Evolutionary conservation across 805 yeast species (phyloP).

Genomic region (Tetrapisispora pingtungensis): DNA sequence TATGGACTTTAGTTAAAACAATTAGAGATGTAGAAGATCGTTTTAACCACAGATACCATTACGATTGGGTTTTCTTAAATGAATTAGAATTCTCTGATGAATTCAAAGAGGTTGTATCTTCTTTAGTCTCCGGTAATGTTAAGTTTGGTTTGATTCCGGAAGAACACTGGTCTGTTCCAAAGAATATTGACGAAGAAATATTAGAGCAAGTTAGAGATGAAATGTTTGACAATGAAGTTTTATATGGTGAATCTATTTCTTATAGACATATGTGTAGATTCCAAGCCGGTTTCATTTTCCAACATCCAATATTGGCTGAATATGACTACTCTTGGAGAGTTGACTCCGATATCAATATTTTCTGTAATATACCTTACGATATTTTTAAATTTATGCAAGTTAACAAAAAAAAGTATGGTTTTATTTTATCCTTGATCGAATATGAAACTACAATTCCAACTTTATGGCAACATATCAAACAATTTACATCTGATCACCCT

Average conservation of each 20-base stretch:
- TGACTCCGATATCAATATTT: slow-evolving; percentile 55
- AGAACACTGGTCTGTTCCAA: slow-evolving; percentile 65
- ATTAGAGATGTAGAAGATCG: slow-evolving; percentile 56
- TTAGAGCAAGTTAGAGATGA: slow-evolving; percentile 38
- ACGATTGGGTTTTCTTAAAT: slow-evolving; percentile 75
- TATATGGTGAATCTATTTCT: slow-evolving; percentile 53
- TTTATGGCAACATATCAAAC: slow-evolving; percentile 50
- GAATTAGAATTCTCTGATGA: slow-evolving; percentile 52
- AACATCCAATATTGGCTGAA: slow-evolving; percentile 44
- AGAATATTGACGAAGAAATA: slow-evolving; percentile 45
- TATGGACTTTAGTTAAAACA: slow-evolving; percentile 46
- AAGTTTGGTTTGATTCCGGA: slow-evolving; percentile 52
- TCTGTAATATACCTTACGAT: slow-evolving; percentile 55
- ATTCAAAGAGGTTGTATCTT: slow-evolving; percentile 40
- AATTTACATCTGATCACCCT: slow-evolving; percentile 37
- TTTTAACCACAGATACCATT: slow-evolving; percentile 51
- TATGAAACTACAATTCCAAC: slow-evolving; percentile 51
- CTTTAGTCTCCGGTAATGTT: slow-evolving; percentile 46
- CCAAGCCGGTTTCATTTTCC: slow-evolving; percentile 47
- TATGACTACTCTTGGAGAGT: slow-evolving; percentile 70
- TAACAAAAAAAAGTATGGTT: slow-evolving; percentile 51
- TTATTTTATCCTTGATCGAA: slow-evolving; percentile 57
- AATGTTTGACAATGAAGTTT: slow-evolving; percentile 37
- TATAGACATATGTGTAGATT: slow-evolving; percentile 60
- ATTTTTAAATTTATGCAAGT: slow-evolving; percentile 52